Evolutionary conservation across 768 basidiomycete species (phyloP).

Genomic region (Boletales sp.): DNA sequence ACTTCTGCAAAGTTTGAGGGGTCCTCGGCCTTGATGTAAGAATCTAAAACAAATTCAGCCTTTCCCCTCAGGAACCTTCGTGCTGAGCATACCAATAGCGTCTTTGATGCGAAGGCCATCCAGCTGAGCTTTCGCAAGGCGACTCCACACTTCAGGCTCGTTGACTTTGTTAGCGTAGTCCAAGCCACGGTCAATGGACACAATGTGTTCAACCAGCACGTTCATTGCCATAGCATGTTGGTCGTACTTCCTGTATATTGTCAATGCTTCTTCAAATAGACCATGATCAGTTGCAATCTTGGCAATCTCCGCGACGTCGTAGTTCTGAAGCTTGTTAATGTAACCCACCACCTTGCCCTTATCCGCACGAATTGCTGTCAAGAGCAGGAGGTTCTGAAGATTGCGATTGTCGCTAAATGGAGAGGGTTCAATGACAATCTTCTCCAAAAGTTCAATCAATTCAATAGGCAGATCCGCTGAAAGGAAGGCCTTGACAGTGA

Average conservation of each 20-base stretch:
- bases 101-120: constrained; percentile 98
- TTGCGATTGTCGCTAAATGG: constrained; percentile 98
- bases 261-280: constrained; percentile 92
- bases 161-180: constrained; percentile 97
- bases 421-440: constrained; percentile 96
- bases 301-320: constrained; percentile 92
- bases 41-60: constrained; percentile 50
- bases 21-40: constrained; percentile 97
- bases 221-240: constrained; percentile 96
- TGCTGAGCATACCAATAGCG: constrained; percentile 70
- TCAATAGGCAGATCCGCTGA: constrained; percentile 95
- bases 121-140: constrained; percentile 97
- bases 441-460: constrained; percentile 95
- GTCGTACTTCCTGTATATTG: constrained; percentile 96
- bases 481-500: constrained; percentile 98
- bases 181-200: constrained; percentile 93
- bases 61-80: not conserved
- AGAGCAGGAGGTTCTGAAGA: constrained; percentile 89
- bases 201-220: constrained; percentile 96
- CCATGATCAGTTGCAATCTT: constrained; percentile 96
- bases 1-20: constrained; percentile 92
- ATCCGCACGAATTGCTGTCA: constrained; percentile 96
- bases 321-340: constrained; percentile 96
- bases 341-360: constrained; percentile 98
- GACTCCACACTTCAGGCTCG: constrained; percentile 93